These are phyloP conservation scores for Amoeboaphelidium protococcarum DNA, from an alignment of 371 early-diverging fungal genomes.

Conservation along the genomic window DNA sequence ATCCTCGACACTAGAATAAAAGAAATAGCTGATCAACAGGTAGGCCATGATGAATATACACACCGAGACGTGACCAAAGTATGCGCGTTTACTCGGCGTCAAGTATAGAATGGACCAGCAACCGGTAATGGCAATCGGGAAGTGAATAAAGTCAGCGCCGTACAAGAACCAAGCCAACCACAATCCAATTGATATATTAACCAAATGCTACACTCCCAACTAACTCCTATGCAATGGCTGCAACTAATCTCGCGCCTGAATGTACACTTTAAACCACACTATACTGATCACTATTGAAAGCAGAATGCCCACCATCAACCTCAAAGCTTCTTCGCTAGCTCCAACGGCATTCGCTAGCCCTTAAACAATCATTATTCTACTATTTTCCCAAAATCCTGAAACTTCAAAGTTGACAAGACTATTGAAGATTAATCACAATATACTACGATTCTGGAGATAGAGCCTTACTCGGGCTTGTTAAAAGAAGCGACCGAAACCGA, in stretches of 20 bases:
- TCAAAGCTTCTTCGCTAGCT: not conserved
- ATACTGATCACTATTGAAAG: not conserved
- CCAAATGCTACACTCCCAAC: constrained; percentile 18
- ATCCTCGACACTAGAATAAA: constrained; percentile 4
- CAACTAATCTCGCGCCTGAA: not conserved
- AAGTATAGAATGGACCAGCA: constrained; percentile 9
- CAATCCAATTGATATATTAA: constrained; percentile 20
- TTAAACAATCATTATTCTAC: no score
- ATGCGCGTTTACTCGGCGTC: constrained; percentile 12
- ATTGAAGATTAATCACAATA: no score
- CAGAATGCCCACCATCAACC: not conserved
- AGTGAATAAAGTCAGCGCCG: constrained; percentile 25
- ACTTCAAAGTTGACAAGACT: no score
- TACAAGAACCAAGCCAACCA: constrained; percentile 26
- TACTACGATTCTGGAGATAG: no score
- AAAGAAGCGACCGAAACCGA: no score
- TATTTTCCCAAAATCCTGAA: no score
- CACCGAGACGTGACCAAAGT: constrained; percentile 12
- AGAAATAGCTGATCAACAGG: constrained; percentile 23
- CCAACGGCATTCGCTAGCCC: no score
- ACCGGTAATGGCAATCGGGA: constrained; percentile 20
- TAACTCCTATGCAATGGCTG: constrained; percentile 3
- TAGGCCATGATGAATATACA: constrained; percentile 33
- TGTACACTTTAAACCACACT: not conserved
- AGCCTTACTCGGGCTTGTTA: no score